Evolutionary conservation across 805 yeast species (phyloP).

Genomic region (Wickerhamiella cacticola): DNA sequence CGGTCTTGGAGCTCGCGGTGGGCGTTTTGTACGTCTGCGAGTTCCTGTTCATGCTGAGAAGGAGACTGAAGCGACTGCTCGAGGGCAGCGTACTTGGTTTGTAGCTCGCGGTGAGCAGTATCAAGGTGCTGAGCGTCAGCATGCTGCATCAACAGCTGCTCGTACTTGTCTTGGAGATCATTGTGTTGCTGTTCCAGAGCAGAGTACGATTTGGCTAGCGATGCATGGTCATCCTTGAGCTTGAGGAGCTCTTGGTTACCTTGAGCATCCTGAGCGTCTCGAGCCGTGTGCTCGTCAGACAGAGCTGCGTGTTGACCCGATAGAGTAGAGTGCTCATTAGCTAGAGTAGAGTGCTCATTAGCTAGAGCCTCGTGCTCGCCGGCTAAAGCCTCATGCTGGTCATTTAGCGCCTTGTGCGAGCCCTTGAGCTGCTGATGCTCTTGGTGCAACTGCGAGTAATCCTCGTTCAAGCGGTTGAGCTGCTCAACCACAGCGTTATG

Average conservation of each 20-base stretch:
- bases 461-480: background rate
- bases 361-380: background rate
- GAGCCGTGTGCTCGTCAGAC: background rate
- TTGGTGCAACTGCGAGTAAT: background rate
- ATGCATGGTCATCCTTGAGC: background rate
- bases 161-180: background rate
- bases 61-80: background rate
- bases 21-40: background rate
- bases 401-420: background rate
- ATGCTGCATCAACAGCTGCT: background rate
- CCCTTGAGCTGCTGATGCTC: background rate
- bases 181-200: background rate
- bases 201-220: background rate
- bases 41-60: background rate
- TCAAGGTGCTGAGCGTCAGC: conserved; percentile 1
- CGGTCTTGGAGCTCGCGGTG: background rate
- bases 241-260: background rate
- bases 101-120: conserved; percentile 4
- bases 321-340: background rate
- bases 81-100: background rate
- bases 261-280: background rate
- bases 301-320: background rate
- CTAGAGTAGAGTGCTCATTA: background rate
- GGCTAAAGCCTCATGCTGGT: background rate
- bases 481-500: background rate